Evolutionary conservation across 2,329 filamentous ascomycete genomes (phyloP).

Genomic region (Alternaria novae-zelandiae): DNA sequence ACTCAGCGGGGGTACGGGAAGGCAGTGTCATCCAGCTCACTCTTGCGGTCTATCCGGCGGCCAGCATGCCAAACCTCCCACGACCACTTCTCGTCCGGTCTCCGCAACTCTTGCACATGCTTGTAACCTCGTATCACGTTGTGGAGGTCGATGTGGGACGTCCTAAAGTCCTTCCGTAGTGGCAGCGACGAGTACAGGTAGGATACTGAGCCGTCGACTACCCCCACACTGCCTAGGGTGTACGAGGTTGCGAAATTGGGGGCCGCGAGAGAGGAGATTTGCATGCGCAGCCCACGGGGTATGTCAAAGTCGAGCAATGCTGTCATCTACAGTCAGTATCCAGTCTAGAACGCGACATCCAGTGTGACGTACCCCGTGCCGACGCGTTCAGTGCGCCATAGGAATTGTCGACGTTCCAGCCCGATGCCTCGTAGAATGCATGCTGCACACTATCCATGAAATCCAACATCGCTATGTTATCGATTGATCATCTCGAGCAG

Average conservation of each 20-base stretch:
- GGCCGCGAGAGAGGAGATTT: conserved; percentile 88
- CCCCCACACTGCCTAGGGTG: conserved; percentile 83
- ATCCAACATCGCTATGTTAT: conserved; percentile 73
- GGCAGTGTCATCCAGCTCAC: conserved; percentile 35
- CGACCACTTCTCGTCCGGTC: conserved; percentile 57
- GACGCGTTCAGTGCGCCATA: conserved; percentile 87
- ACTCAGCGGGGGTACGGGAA: conserved; percentile 25
- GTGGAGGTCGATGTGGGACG: conserved; percentile 76
- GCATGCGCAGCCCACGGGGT: conserved; percentile 81
- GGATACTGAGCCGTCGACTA: conserved; percentile 95
- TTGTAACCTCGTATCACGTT: conserved; percentile 83
- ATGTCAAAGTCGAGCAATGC: conserved; percentile 88
- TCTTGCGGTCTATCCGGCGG: conserved; percentile 57
- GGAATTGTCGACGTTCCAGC: conserved; percentile 91
- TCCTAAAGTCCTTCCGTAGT: conserved; percentile 71
- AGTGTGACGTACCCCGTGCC: conserved; percentile 67
- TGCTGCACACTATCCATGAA: conserved; percentile 98
- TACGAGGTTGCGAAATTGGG: conserved; percentile 95
- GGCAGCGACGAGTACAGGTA: conserved; percentile 93
- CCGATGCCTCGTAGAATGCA: conserved; percentile 84
- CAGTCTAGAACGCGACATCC: conserved; percentile 10
- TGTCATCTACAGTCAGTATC: conserved; percentile 45
- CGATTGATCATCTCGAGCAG: conserved; percentile 29
- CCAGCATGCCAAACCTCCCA: conserved; percentile 63
- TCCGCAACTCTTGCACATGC: conserved; percentile 71